These are phyloP conservation scores for Diplocarpon rosae DNA, from an alignment of 2,329 filamentous ascomycete genomes.

Conservation along the genomic window DNA sequence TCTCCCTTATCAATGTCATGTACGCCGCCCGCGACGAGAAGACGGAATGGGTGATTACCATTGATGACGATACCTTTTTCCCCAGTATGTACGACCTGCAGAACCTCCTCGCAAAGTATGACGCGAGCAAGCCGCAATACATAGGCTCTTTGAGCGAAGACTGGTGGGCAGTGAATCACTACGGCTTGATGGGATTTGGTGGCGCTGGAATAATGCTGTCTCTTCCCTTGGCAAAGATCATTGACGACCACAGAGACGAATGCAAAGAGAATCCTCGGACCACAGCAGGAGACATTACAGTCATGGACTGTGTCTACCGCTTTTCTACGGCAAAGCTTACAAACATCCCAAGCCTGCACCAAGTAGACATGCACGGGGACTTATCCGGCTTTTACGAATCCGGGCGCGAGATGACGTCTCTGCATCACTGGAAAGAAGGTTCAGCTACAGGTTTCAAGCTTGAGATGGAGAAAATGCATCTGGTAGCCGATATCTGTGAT, in stretches of 20 bases:
- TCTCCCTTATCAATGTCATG: constrained; percentile 33
- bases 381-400: constrained; percentile 26
- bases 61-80: constrained; percentile 28
- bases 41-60: constrained; percentile 26
- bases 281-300: constrained; percentile 23
- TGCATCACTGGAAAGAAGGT: constrained; percentile 27
- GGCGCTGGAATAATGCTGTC: constrained; percentile 25
- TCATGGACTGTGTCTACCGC: constrained; percentile 25
- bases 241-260: constrained; percentile 20
- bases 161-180: constrained; percentile 26
- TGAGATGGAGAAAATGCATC: constrained; percentile 26
- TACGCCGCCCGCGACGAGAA: constrained; percentile 29
- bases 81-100: constrained; percentile 22
- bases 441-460: constrained; percentile 19
- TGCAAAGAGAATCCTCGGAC: constrained; percentile 21
- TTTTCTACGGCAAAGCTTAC: constrained; percentile 21
- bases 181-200: constrained; percentile 26
- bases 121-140: constrained; percentile 20
- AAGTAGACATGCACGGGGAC: constrained; percentile 26
- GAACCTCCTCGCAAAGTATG: constrained; percentile 26
- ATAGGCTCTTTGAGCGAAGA: constrained; percentile 24
- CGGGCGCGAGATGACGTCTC: constrained; percentile 21
- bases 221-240: constrained; percentile 18
- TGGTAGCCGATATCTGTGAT: constrained; percentile 24
- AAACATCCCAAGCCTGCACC: constrained; percentile 20